Base-by-base conservation (phyloP, 2,329 filamentous ascomycete genomes). In the Monosporascus sp. region DNA sequence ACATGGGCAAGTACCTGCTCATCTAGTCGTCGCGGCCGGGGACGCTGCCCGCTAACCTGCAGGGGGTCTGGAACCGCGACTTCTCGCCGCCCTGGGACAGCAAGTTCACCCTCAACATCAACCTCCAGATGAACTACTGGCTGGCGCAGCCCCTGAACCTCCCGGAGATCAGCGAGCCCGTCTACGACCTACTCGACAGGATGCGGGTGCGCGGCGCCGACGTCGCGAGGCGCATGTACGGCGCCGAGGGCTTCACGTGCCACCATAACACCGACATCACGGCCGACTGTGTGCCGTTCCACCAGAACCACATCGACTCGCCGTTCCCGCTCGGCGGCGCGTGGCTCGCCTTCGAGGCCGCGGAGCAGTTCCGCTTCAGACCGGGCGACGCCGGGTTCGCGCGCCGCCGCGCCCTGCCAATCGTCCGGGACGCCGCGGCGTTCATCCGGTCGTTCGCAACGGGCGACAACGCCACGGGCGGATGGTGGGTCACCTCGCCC, bases 71-170 rank as follows among this genome's bases (percentile, higher is more conserved):
- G 74, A 76, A 75, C 48, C 62, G 68, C 1, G 65, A 67, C 5
- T 74, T 74, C 51, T 59, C 67, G 9, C 72, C 72, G 6, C 64
- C 72, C 0, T 79, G 77, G 76, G 75, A 75, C 3, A 71, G 68
- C 24, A 78, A 76, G 55, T 77, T 72, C 52, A 79, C 77, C 0
- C 75, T 79, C 57, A 78, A 79, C 55, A 77, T 79, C 61, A 80
- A 79, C 43, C 64, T 72, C 0, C 71, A 80, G 60, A 80, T 80
- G 77, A 79, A 79, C 56, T 80, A 80, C 58, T 80, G 76, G 77
- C 69, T 66, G 0, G 72, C 74, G 45, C 43, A 46, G 43, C 43
- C 43, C 5, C 43, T 46, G 11, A 46, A 46, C 43, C 20, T 46
- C 5, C 43, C 22, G 9, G 66, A 72, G 17, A 64, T 65, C 5